phyloP scores from a whole-genome alignment of 2,329 filamentous ascomycete genomes.

The Zasmidium angulare region DNA sequence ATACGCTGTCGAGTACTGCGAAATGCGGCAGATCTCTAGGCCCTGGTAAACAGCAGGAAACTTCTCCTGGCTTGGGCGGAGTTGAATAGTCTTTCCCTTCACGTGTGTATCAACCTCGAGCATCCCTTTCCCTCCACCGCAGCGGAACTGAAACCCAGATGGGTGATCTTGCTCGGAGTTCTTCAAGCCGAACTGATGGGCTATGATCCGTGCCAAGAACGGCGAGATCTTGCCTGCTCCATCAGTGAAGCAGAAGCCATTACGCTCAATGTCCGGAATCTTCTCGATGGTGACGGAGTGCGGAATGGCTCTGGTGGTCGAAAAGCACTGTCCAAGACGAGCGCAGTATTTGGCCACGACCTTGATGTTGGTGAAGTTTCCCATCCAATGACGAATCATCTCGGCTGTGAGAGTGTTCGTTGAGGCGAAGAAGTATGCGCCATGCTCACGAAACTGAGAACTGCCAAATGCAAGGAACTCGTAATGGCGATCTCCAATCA shows the following conservation, averaged over 20 bases:
- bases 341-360: slow-evolving; percentile 88
- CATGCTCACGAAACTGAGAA: slow-evolving; percentile 88
- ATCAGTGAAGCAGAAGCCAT: slow-evolving; percentile 77
- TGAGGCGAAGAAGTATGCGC: slow-evolving; percentile 88
- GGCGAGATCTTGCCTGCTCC: slow-evolving; percentile 90
- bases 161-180: slow-evolving; percentile 56
- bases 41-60: slow-evolving; percentile 70
- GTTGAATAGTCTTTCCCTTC: slow-evolving; percentile 68
- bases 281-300: slow-evolving; percentile 58
- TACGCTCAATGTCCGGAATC: slow-evolving; percentile 68
- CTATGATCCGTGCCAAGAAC: slow-evolving; percentile 72
- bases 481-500: slow-evolving; percentile 77
- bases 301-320: slow-evolving; percentile 76
- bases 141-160: slow-evolving; percentile 86
- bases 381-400: slow-evolving; percentile 83
- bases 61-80: slow-evolving; percentile 84
- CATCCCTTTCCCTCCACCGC: slow-evolving; percentile 90
- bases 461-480: slow-evolving; percentile 93
- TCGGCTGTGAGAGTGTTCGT: slow-evolving; percentile 66
- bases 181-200: slow-evolving; percentile 65
- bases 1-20: slow-evolving; percentile 72
- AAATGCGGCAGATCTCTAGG: slow-evolving; percentile 82
- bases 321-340: slow-evolving; percentile 90
- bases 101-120: slow-evolving; percentile 66
- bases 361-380: slow-evolving; percentile 75